Conservation (phyloP, 768 basidiomycete species). For the Mycena rebaudengoi region DNA sequence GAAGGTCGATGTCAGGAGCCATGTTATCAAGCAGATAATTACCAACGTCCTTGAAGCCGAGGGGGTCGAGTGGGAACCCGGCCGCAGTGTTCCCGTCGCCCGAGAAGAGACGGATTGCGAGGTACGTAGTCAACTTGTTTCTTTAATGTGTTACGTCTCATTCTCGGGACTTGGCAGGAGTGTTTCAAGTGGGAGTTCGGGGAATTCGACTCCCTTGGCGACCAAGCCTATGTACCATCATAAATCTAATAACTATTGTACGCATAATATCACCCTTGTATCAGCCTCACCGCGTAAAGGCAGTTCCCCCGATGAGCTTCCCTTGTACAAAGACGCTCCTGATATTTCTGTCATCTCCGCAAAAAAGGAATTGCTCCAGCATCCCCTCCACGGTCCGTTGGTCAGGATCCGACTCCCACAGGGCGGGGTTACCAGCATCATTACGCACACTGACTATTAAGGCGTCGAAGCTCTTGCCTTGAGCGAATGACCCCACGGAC, state of each 20-base stretch:
- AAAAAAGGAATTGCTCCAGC: slow-evolving; percentile 88
- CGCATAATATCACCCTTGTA: not conserved
- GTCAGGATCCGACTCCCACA: slow-evolving; percentile 59
- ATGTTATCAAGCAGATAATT: slow-evolving; percentile 76
- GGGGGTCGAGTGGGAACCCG: slow-evolving; percentile 60
- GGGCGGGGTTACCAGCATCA: slow-evolving; percentile 61
- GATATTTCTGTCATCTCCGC: slow-evolving; percentile 89
- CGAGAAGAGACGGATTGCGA: slow-evolving; percentile 71
- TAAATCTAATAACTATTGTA: not conserved
- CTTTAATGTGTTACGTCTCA: not conserved
- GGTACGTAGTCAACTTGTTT: slow-evolving; percentile 42
- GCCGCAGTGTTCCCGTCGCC: slow-evolving; percentile 64
- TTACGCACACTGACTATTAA: slow-evolving; percentile 69
- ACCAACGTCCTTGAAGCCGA: slow-evolving; percentile 62
- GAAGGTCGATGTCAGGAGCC: slow-evolving; percentile 82
- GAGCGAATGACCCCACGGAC: slow-evolving; percentile 77
- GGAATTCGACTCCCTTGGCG: slow-evolving; percentile 38
- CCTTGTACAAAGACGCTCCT: slow-evolving; percentile 87
- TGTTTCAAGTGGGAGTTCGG: slow-evolving; percentile 84
- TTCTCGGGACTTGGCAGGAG: slow-evolving; percentile 53
- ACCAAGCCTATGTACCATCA: not conserved
- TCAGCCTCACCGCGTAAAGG: slow-evolving; percentile 29
- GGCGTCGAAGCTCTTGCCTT: slow-evolving; percentile 92
- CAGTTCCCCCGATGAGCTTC: slow-evolving; percentile 74
- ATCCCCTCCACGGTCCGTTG: slow-evolving; percentile 56